Evolutionary conservation across 805 yeast species (phyloP), one percentile per base, ranked within the genome.

Genomic region (Maudiozyma saulgeensis): DNA sequence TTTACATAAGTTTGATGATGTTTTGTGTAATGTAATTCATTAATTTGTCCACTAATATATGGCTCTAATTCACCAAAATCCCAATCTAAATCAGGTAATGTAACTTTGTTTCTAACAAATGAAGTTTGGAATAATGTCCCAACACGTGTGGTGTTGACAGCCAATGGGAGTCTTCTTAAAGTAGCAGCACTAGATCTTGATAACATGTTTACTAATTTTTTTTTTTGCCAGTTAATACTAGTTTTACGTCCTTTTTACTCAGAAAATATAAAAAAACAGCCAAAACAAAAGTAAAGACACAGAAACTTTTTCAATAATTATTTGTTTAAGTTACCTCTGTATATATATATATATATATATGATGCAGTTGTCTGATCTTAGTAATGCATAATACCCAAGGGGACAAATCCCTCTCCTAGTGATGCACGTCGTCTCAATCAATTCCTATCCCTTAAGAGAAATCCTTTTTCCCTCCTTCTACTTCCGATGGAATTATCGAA

Each of bases 1-100:
- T 77, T 84, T 57, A 87, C 96, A 63, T 88, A 88, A 34, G 96
- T 86, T 71, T 87, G 93, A 68, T 88, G 96, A 70, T 88, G 96
- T 75, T 89, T 89, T 56, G 81, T 76, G 78, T 88, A 85, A 72
- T 88, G 96, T 47, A 82, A 56, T 68, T 85, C 93, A 69, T 87
- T 89, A 71, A 88, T 88, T 65, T 86, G 80, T 43, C 89, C 95
- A 40, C 93, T 80, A 59, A 88, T 86, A 70, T 69, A 77, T 50
- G 96, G 96, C 73, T 88, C 96, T 48, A 88, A 74, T 23, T 87
- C 95, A 56, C 80, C 85, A 59, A 80, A 89, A 63, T 84, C 95
- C 77, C 82, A 88, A 64, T 82, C 85, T 60, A 88, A 74, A 57
- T 84, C 87, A 51, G 96, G 96, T 57, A 88, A 74, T 37, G 86